phyloP scores from a whole-genome alignment of 768 basidiomycete genomes.

The Rhodocollybia butyracea region DNA sequence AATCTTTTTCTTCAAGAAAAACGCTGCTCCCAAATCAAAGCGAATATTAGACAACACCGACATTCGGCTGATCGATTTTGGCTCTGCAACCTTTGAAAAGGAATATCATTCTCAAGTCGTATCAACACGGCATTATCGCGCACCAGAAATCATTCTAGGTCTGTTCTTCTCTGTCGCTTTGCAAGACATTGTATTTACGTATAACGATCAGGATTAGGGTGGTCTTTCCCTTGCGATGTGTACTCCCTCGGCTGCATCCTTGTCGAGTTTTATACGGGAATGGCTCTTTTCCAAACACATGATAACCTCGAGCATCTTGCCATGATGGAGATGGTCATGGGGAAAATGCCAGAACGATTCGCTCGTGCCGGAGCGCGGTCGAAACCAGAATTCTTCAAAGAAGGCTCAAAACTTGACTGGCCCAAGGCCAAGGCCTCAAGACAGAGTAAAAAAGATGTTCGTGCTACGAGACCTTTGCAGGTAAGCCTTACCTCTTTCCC shows the following conservation, averaged over 20 bases:
- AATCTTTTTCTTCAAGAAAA: slow-evolving; percentile 43
- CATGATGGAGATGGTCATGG: slow-evolving; percentile 99
- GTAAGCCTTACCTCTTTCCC: slow-evolving; percentile 38
- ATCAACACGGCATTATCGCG: slow-evolving; percentile 96
- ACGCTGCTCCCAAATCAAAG: slow-evolving; percentile 64
- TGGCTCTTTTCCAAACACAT: slow-evolving; percentile 98
- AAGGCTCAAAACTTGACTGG: slow-evolving; percentile 83
- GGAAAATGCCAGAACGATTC: slow-evolving; percentile 91
- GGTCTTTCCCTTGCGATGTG: slow-evolving; percentile 98
- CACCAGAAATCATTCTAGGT: slow-evolving; percentile 99
- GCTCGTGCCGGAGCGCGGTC: slow-evolving; percentile 68
- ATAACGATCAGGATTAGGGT: slow-evolving; percentile 74
- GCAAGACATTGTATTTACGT: slow-evolving; percentile 7
- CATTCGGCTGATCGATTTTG: slow-evolving; percentile 97
- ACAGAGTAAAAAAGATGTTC: slow-evolving; percentile 93
- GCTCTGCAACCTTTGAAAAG: slow-evolving; percentile 95
- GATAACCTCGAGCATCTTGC: slow-evolving; percentile 98
- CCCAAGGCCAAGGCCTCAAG: slow-evolving; percentile 85
- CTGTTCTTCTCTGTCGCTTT: slow-evolving; percentile 19
- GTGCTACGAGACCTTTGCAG: slow-evolving; percentile 72
- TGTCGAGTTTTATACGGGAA: slow-evolving; percentile 96
- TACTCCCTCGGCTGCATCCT: slow-evolving; percentile 98
- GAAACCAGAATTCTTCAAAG: slow-evolving; percentile 94
- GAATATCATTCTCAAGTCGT: slow-evolving; percentile 99
- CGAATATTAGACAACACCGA: slow-evolving; percentile 83